phyloP scores from a whole-genome alignment of 805 yeast species.

The Suhomyces vadensis region DNA sequence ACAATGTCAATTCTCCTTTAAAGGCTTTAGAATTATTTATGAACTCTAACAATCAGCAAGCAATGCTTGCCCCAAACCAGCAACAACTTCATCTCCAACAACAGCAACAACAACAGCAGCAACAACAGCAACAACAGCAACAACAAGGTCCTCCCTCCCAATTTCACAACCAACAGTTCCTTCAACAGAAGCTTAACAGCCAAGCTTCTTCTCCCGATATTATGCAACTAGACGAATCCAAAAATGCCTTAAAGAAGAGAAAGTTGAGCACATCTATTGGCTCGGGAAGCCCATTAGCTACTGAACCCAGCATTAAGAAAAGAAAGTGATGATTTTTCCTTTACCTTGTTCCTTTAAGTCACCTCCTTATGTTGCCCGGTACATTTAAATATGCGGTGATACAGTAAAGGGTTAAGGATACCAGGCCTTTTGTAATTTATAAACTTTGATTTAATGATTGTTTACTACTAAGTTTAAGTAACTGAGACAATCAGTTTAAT shows the following conservation, averaged over 20 bases:
- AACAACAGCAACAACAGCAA: neutral
- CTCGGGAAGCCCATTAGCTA: constrained; percentile 12
- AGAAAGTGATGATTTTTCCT: constrained; percentile 13
- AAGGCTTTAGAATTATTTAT: constrained; percentile 51
- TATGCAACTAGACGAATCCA: constrained; percentile 10
- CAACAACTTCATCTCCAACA: constrained; percentile 4
- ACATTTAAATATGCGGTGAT: neutral
- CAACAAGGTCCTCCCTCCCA: constrained; percentile 2
- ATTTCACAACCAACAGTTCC: neutral
- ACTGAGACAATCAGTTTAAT: neutral
- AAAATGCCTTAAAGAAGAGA: constrained; percentile 13
- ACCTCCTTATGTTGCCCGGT: no score
- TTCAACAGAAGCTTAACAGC: constrained; percentile 3
- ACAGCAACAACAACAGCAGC: constrained; percentile 3
- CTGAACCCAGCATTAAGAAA: constrained; percentile 12
- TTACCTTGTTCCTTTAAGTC: no score
- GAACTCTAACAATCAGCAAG: constrained; percentile 24
- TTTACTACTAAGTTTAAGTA: no score
- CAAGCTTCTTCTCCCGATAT: constrained; percentile 7
- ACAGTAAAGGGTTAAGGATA: no score
- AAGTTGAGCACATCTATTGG: constrained; percentile 12
- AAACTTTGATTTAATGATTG: no score
- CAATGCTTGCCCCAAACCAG: constrained; percentile 10
- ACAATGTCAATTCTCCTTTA: constrained; percentile 53
- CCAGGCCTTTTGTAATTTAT: no score